Percentiles rank a stretch among this genome's conserved stretches.
Evolutionary conservation across 768 basidiomycete species (phyloP).

Genomic region (Sarcomyxa edulis): DNA sequence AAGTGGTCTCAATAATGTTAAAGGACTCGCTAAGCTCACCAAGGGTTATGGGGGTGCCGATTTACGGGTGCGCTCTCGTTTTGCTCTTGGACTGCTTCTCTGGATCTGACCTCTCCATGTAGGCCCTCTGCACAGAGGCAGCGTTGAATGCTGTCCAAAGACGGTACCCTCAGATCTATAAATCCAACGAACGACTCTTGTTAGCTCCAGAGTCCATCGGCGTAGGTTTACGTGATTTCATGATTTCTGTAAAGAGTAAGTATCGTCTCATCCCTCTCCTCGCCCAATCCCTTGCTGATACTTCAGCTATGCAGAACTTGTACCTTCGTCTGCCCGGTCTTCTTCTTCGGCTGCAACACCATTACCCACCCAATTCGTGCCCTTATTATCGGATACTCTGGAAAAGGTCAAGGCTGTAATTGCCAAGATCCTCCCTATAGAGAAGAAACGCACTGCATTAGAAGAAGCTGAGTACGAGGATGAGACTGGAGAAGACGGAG

Average conservation of each 20-base stretch:
- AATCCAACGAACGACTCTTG: conserved; percentile 78
- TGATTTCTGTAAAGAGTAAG: conserved; percentile 95
- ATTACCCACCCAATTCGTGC: conserved; percentile 78
- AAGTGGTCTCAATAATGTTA: conserved; percentile 14
- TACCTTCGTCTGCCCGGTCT: conserved; percentile 92
- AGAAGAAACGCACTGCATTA: conserved; percentile 77
- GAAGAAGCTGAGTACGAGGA: conserved; percentile 97
- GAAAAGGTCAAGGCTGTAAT: conserved; percentile 70
- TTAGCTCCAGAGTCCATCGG: conserved; percentile 83
- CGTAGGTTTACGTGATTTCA: conserved; percentile 86
- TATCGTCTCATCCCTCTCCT: conserved; percentile 10
- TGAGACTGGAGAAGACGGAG: conserved; percentile 65
- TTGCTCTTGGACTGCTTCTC: conserved; percentile 3
- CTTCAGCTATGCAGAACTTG: conserved; percentile 58
- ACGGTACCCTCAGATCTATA: conserved; percentile 96
- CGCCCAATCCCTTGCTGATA: conserved; percentile 5
- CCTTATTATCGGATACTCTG: conserved; percentile 65
- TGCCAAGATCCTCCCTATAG: conserved; percentile 69
- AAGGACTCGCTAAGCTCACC: conserved; percentile 78
- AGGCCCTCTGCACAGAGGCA: conserved; percentile 96
- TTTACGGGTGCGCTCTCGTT: conserved; percentile 61
- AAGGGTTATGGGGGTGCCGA: conserved; percentile 99
- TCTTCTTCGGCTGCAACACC: conserved; percentile 82
- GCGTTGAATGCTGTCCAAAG: conserved; percentile 94
- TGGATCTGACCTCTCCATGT: background rate